A percentile compares a stretch with the other conserved stretches of the same genome.
Evolutionary conservation across 2,329 filamentous ascomycete genomes (phyloP).

Genomic region (Madurella fahalii): DNA sequence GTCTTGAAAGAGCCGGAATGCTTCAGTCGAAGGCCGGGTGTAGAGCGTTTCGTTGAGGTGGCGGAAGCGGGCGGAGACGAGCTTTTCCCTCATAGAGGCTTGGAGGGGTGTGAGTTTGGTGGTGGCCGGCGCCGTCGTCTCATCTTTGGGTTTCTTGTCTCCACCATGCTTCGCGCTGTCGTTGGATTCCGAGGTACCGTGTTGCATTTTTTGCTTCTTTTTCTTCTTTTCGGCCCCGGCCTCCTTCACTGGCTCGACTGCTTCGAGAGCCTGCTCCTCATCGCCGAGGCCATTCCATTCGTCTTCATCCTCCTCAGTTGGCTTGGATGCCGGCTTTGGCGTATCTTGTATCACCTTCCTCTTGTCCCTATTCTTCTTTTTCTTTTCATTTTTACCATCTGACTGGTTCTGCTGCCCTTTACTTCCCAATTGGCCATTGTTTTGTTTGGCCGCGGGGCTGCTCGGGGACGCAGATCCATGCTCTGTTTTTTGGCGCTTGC

Average conservation of each 20-base stretch:
- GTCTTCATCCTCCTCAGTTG: constrained; percentile 15
- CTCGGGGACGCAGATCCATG: constrained; percentile 1
- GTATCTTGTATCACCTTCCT: constrained; percentile 26
- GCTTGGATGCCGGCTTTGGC: background rate
- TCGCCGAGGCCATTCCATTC: constrained; percentile 27
- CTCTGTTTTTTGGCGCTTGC: constrained; percentile 18
- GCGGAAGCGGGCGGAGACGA: constrained; percentile 91
- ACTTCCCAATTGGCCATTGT: constrained; percentile 1
- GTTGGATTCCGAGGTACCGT: constrained; percentile 32
- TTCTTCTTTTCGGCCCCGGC: constrained; percentile 32
- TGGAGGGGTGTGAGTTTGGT: constrained; percentile 84
- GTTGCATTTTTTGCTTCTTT: constrained; percentile 18
- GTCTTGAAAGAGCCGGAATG: constrained; percentile 75
- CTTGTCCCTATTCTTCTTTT: constrained; percentile 31
- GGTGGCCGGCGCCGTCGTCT: constrained; percentile 35
- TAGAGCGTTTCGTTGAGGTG: constrained; percentile 97
- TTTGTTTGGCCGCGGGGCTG: background rate
- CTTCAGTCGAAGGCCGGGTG: constrained; percentile 79
- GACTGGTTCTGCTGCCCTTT: constrained; percentile 2
- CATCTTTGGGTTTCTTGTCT: constrained; percentile 30
- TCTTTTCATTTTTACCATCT: constrained; percentile 23
- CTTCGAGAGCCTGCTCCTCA: constrained; percentile 18
- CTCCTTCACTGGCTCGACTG: constrained; percentile 32
- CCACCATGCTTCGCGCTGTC: constrained; percentile 8
- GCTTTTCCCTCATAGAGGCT: constrained; percentile 89